A percentile compares a stretch with the other conserved stretches of the same genome.
Evolutionary conservation across 1,139 yeast species (phyloP).

Genomic region (Blastobotrys illinoisensis): DNA sequence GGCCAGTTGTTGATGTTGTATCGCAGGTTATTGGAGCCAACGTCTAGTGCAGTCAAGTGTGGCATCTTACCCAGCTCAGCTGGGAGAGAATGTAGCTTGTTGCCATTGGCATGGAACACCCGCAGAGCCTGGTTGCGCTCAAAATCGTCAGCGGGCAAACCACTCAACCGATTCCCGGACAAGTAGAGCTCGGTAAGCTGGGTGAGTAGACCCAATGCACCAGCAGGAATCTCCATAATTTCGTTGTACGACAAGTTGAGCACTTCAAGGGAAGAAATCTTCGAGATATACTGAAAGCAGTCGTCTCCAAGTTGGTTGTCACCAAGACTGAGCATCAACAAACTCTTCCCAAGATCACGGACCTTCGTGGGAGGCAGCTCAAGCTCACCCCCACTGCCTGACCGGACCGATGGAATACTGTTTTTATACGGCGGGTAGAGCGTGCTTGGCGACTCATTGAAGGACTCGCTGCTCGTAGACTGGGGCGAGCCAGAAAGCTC

Average conservation of each 20-base stretch:
- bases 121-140: conserved; percentile 55
- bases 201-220: conserved; percentile 55
- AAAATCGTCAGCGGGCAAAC: conserved; percentile 81
- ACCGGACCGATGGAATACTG: background rate
- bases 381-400: background rate
- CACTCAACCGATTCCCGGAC: conserved; percentile 76
- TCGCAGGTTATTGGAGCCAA: conserved; percentile 84
- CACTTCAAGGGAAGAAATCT: conserved; percentile 52
- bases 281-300: conserved; percentile 63
- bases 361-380: background rate
- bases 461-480: background rate
- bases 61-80: conserved; percentile 74
- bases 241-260: conserved; percentile 82
- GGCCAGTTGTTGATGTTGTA: conserved; percentile 93
- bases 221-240: conserved; percentile 71
- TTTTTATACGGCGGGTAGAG: background rate
- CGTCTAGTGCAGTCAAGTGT: conserved; percentile 70
- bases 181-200: conserved; percentile 63
- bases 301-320: conserved; percentile 83
- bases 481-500: background rate
- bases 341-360: conserved; percentile 30
- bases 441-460: background rate
- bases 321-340: conserved; percentile 58
- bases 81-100: conserved; percentile 81
- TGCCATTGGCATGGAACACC: conserved; percentile 69